Base-by-base conservation (phyloP, 1,284 basidiomycete genomes). In the Marasmius tenuissimus region DNA sequence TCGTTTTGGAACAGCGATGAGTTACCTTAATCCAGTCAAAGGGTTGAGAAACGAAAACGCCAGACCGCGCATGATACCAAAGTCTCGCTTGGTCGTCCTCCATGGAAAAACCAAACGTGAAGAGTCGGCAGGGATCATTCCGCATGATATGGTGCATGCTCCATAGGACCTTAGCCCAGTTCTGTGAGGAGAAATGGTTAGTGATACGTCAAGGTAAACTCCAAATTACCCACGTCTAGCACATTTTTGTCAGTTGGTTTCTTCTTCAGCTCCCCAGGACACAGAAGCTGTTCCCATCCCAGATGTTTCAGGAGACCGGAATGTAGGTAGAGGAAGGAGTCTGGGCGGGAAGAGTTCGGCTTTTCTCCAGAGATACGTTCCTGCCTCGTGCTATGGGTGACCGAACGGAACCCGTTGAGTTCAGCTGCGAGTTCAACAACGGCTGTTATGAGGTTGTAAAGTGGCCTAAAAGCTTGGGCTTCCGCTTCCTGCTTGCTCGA, bases 71-170 rank as follows among this genome's bases (percentile, higher is more conserved):
- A n/a, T 33, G 45, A 27, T 55, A 58, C 65, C 64, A 67, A 27
- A 66, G 40, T 16, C 66, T 39, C 34, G 62, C 54, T 10, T 22
- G 16, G 27, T 61, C 57, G 48, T 66, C 58, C 34, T 64, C 60
- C 12, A 66, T 59, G 12, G 65, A 62, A 12, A 61, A 40, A 1
- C 62, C 66, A 34, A 62, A 56, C 2, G 58, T 56, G 50, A 64
- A 64, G 3, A 65, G 60, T 4, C 65, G 56, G 57, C 62, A 62
- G 20, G 66, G 60, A 53, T 67, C 66, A 6, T 58, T 45, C 10
- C 52, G 47, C 60, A 67, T 61, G 18, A 56, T 55, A 48, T 65
- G 62, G 20, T 61, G 56, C 58, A 67, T 56, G 49, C 58, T 62
- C 34, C 48, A 60, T 6, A 65, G 14, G 27, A 61, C 18, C n/a